Conservation (phyloP, 768 basidiomycete species). For the Tubosaeta sp. region DNA sequence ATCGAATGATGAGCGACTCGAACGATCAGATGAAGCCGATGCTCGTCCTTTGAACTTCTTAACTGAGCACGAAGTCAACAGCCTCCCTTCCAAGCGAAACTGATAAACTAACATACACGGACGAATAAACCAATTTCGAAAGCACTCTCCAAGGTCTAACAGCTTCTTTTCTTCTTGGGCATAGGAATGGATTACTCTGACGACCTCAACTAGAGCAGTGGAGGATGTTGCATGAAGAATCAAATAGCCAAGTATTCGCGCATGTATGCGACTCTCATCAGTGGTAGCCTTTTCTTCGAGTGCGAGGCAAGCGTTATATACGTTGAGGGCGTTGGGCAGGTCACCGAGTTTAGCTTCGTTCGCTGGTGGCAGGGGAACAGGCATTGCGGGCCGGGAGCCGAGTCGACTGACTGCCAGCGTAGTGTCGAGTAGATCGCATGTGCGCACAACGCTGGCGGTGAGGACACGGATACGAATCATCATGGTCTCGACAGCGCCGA, state of each 20-base stretch:
- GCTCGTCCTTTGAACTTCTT: not conserved
- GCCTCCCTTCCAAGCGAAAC: too few relatives aligned
- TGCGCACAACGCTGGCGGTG: too few relatives aligned
- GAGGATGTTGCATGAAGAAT: not conserved
- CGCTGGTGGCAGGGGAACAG: too few relatives aligned
- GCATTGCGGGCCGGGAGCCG: too few relatives aligned
- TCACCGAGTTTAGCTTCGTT: not conserved
- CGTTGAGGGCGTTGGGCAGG: not conserved
- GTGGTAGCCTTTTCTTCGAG: not conserved
- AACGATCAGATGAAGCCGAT: not conserved
- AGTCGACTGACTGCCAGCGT: too few relatives aligned
- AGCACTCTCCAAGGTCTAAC: not conserved
- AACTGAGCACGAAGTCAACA: too few relatives aligned
- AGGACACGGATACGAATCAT: too few relatives aligned
- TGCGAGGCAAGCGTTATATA: not conserved
- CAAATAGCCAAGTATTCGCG: not conserved
- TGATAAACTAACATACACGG: not conserved
- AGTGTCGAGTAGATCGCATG: too few relatives aligned
- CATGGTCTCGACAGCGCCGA: too few relatives aligned
- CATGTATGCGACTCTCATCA: not conserved
- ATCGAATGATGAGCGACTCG: not conserved
- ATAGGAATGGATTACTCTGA: not conserved
- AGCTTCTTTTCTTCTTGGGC: not conserved
- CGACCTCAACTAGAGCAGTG: not conserved
- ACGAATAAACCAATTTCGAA: not conserved